Percentiles rank a stretch among this genome's conserved stretches.
Conservation (phyloP, 345 rosid species). For the thale cress (Arabidopsis thaliana) region DNA sequence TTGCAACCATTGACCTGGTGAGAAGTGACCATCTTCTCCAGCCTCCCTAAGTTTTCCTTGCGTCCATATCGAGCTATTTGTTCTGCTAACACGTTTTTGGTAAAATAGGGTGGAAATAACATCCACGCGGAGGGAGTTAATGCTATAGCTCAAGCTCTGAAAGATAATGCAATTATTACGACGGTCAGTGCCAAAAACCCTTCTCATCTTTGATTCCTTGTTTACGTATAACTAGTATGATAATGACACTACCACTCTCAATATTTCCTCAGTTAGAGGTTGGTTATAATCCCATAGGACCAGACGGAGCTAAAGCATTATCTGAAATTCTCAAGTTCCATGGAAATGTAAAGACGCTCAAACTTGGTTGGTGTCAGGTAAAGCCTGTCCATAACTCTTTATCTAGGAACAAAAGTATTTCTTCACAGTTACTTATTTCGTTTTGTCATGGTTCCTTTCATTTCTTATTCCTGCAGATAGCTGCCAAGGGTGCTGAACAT, state of each 20-base stretch:
- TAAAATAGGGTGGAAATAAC: constrained; percentile 89
- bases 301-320: constrained; percentile 84
- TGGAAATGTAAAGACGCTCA: constrained; percentile 79
- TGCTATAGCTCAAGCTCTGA: constrained; percentile 76
- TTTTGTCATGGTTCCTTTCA: constrained; percentile 13
- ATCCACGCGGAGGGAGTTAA: constrained; percentile 74
- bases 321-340: constrained; percentile 92
- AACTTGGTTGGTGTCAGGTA: constrained; percentile 99
- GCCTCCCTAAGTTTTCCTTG: constrained; percentile 11
- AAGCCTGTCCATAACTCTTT: constrained; percentile 18
- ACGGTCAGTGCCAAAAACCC: constrained; percentile 58
- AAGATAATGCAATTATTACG: constrained; percentile 72
- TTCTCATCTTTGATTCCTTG: constrained; percentile 24
- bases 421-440: constrained; percentile 8
- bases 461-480: constrained; percentile 61
- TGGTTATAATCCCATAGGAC: constrained; percentile 93
- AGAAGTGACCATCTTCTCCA: constrained; percentile 43
- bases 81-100: constrained; percentile 10
- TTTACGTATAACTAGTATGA: constrained; percentile 23
- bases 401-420: not conserved
- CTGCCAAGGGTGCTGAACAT: constrained; percentile 82
- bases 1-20: constrained; percentile 85
- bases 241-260: constrained; percentile 15
- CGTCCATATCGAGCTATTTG: not conserved
- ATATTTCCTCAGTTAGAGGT: constrained; percentile 69